A percentile compares a stretch with the other conserved stretches of the same genome.
Conservation (phyloP, 225 moss, liverwort and hornwort genomes). For the Physcomitrium patens region DNA sequence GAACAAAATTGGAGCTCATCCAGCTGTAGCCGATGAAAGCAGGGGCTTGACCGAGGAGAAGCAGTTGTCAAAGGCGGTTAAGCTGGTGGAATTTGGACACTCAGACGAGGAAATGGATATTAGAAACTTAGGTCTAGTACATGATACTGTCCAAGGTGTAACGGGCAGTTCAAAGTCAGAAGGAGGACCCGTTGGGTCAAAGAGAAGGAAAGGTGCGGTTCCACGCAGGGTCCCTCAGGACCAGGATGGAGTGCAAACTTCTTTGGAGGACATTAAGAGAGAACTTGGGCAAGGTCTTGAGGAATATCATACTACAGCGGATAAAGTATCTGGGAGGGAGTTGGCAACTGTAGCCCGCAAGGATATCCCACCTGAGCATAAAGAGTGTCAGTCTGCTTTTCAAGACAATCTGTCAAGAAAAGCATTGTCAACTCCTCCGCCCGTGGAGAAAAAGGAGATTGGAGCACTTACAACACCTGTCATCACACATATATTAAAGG, state of each 20-base stretch:
- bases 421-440: slow-evolving; percentile 23
- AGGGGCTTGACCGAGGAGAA: slow-evolving; percentile 34
- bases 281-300: slow-evolving; percentile 43
- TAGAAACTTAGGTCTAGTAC: slow-evolving; percentile 23
- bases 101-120: slow-evolving; percentile 51
- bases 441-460: slow-evolving; percentile 29
- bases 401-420: slow-evolving; percentile 48
- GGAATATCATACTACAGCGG: slow-evolving; percentile 34
- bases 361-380: slow-evolving; percentile 31
- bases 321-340: slow-evolving; percentile 37
- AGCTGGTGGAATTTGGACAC: slow-evolving; percentile 35
- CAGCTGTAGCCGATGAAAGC: slow-evolving; percentile 31
- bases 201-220: slow-evolving; percentile 65
- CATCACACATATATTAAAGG: slow-evolving; percentile 58
- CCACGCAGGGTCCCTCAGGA: slow-evolving; percentile 62
- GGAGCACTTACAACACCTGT: slow-evolving; percentile 35
- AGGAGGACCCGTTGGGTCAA: slow-evolving; percentile 53
- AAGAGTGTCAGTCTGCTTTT: slow-evolving; percentile 48
- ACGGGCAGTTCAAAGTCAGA: slow-evolving; percentile 65
- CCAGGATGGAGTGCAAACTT: slow-evolving; percentile 60
- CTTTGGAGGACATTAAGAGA: slow-evolving; percentile 52
- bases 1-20: slow-evolving; percentile 25
- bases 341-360: slow-evolving; percentile 29
- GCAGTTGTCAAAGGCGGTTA: slow-evolving; percentile 22
- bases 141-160: slow-evolving; percentile 52